Base-by-base conservation (phyloP, 192 early-diverging fungal species). In the Coemansia sp. region DNA sequence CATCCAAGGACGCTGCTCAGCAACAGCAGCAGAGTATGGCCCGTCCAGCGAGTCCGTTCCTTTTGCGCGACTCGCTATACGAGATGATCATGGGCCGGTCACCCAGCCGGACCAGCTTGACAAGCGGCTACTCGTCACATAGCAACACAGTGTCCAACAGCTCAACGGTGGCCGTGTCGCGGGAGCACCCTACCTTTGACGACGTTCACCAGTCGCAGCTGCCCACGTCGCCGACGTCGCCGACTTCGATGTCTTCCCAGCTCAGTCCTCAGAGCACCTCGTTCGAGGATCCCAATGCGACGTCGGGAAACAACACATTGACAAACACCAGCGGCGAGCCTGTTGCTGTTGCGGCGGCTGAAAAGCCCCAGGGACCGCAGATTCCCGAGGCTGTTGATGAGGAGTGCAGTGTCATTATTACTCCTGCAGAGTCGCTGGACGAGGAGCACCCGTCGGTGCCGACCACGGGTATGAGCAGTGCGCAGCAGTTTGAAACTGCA, bases 31-130 rank as follows among this genome's bases (percentile, higher is more conserved):
- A 64, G 17, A 50, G 54, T 12, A 6, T 56, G 25, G 20, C 59
- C 2, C 49, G 62, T 16, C 50, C 77, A 8, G 30, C 66, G 6
- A 80, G 78, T 30, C 78, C 78, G 11, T 80, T 80, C 50, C 61
- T 74, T 31, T 42, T 75, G 29, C 78, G 78, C 29, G 78, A 80
- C 59, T 80, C 78, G 62, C 54, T 80, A 11, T 80, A 80, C 45
- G 78, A 80, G 63, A 75, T 80, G 78, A 80, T 80, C 61, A 80
- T 80, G 78, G 72, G 73, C 30, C 69, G 69, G 20, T 70, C 78
- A n/a, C 58, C 66, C 8, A 75, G 78, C 50, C 36, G 72, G 52
- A 57, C 66, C 3, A 80, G 72, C 62, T 40, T 68, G 48, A 54
- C 69, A 0, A 80, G 78, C 50, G 50, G 66, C 8, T 55, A 58